phyloP scores from a whole-genome alignment of 2,329 filamentous ascomycete genomes.

The Didymella arachidicola region DNA sequence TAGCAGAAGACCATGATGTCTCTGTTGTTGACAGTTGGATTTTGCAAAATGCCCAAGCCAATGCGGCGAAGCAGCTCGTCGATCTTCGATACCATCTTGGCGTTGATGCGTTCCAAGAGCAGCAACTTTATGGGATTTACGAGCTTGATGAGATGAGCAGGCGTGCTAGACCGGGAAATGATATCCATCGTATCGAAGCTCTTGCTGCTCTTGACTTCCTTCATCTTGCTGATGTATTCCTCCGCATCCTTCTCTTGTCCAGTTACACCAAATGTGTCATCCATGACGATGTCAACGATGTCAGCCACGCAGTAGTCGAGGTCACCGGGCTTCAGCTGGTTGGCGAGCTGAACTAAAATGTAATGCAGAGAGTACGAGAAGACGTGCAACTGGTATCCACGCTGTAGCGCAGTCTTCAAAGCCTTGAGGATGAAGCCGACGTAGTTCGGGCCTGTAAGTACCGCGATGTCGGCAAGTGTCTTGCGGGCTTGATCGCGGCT shows the following conservation, averaged over 20 bases:
- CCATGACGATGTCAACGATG: slow-evolving; percentile 88
- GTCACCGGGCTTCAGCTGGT: slow-evolving; percentile 79
- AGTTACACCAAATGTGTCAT: slow-evolving; percentile 91
- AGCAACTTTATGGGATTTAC: slow-evolving; percentile 80
- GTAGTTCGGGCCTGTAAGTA: slow-evolving; percentile 79
- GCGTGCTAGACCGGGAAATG: slow-evolving; percentile 80
- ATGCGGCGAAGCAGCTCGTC: slow-evolving; percentile 88
- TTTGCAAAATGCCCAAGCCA: slow-evolving; percentile 81
- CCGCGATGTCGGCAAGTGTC: slow-evolving; percentile 83
- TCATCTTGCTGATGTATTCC: slow-evolving; percentile 93
- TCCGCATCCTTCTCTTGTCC: slow-evolving; percentile 98
- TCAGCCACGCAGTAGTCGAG: slow-evolving; percentile 85
- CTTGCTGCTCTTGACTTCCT: slow-evolving; percentile 97
- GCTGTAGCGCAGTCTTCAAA: slow-evolving; percentile 78
- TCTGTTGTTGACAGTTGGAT: slow-evolving; percentile 77
- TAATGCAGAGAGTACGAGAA: slow-evolving; percentile 95
- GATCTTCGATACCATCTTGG: slow-evolving; percentile 85
- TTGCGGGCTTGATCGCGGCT: slow-evolving; percentile 89
- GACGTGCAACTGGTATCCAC: slow-evolving; percentile 93
- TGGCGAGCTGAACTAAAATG: slow-evolving; percentile 78
- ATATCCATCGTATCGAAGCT: slow-evolving; percentile 98
- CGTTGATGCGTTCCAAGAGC: slow-evolving; percentile 81
- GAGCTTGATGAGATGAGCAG: slow-evolving; percentile 75
- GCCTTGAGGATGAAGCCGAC: slow-evolving; percentile 95
- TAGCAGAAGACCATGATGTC: slow-evolving; percentile 95